Conservation (phyloP, 225 moss, liverwort and hornwort species). For the Marchantia paleacea region DNA sequence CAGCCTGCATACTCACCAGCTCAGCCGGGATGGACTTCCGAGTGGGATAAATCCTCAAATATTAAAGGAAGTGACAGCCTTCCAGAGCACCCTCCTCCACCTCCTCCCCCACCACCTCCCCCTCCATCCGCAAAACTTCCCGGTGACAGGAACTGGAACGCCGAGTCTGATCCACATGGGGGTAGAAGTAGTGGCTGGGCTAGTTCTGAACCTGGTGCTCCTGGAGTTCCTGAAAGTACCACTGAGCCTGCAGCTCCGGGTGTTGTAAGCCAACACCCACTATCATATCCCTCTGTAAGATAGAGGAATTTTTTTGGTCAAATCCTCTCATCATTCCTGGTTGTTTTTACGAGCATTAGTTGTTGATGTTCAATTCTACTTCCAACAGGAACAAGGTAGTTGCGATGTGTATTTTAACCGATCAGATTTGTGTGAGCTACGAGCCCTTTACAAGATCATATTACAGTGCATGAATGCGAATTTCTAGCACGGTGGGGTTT, state of each 20-base stretch:
- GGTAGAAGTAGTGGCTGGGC: constrained; percentile 37
- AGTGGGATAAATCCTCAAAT: constrained; percentile 18
- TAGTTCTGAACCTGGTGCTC: constrained; percentile 37
- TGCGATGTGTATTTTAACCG: no score
- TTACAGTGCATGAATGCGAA: no score
- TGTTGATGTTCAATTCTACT: no score
- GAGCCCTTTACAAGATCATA: no score
- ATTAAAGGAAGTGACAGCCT: constrained; percentile 24
- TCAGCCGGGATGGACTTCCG: constrained; percentile 28
- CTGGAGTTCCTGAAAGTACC: constrained; percentile 22
- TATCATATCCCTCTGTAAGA: not conserved
- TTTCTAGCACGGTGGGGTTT: no score
- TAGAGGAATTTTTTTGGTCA: not conserved
- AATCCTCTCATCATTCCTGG: no score
- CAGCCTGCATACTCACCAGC: constrained; percentile 30
- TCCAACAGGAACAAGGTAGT: no score
- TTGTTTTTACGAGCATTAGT: no score
- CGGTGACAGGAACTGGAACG: constrained; percentile 20
- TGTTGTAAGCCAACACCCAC: not conserved
- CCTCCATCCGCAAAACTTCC: constrained; percentile 17
- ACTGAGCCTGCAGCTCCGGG: constrained; percentile 46
- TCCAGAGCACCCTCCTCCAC: not conserved
- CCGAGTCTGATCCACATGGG: constrained; percentile 6
- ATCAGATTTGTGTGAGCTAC: no score
- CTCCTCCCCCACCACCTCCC: not conserved